Percentiles rank a stretch among this genome's conserved stretches.
phyloP scores from a whole-genome alignment of 176 grass and related monocot genomes.

The Ensete glaucum region DNA sequence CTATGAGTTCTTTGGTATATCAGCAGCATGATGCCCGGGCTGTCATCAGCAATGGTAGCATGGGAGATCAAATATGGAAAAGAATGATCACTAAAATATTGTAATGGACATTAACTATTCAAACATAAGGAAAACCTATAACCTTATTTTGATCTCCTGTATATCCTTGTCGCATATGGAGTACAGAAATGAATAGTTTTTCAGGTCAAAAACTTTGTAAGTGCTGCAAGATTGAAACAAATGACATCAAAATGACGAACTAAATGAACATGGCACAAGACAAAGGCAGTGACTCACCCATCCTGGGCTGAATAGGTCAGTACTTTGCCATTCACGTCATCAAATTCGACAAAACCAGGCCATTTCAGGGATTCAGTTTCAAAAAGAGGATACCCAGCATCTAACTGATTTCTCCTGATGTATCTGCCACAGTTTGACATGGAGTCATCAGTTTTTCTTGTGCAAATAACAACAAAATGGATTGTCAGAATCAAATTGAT shows the following conservation, averaged over 20 bases:
- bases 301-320: slow-evolving; percentile 8
- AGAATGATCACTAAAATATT: not conserved
- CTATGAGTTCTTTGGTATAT: not conserved
- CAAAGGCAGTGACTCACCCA: not conserved
- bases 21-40: slow-evolving; percentile 14
- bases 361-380: slow-evolving; percentile 18
- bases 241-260: not conserved
- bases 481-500: too few relatives aligned
- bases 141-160: slow-evolving; percentile 22
- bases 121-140: not conserved
- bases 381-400: slow-evolving; percentile 5
- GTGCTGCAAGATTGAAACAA: slow-evolving; percentile 1
- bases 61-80: not conserved
- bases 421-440: not conserved
- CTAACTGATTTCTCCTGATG: slow-evolving; percentile 10
- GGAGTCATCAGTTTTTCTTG: not conserved
- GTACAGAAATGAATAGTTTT: slow-evolving; percentile 4
- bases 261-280: not conserved
- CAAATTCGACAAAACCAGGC: slow-evolving; percentile 18
- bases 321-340: slow-evolving; percentile 21
- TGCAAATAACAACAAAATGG: too few relatives aligned
- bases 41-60: not conserved
- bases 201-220: slow-evolving; percentile 19
- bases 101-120: not conserved
- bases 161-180: slow-evolving; percentile 6